Evolutionary conservation across 129 eudicot species (phyloP).

Genomic region (Solidago caesia): DNA sequence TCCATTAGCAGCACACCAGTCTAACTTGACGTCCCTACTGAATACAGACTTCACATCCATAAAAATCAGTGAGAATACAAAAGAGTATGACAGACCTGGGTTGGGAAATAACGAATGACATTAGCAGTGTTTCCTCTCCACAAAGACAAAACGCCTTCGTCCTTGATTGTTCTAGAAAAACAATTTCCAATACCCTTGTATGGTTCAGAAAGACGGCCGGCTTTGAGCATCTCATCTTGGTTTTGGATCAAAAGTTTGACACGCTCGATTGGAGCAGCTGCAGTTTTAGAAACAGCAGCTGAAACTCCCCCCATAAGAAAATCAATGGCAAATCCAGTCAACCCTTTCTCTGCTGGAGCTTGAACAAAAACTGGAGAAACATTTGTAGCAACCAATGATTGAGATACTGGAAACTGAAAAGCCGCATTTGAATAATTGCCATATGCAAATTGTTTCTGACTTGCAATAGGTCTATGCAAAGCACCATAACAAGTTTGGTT

Average conservation of each 20-base stretch:
- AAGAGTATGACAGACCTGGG: not conserved
- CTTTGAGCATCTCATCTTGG: slow-evolving; percentile 9
- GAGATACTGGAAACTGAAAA: not conserved
- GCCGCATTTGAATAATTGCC: not conserved
- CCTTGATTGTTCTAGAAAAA: not conserved
- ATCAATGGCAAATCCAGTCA: not conserved
- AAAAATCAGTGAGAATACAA: not conserved
- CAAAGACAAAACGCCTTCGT: not conserved
- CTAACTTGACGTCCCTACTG: too few species aligned
- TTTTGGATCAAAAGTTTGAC: not conserved
- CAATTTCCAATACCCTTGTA: not conserved
- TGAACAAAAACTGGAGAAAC: not conserved
- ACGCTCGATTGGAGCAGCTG: slow-evolving; percentile 1
- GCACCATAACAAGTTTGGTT: not conserved
- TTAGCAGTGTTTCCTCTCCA: slow-evolving; percentile 5
- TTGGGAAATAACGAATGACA: not conserved
- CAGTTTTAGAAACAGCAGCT: not conserved
- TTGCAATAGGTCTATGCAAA: not conserved
- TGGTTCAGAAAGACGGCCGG: not conserved
- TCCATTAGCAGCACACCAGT: too few species aligned
- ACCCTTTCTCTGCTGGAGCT: slow-evolving; percentile 3
- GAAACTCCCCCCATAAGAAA: slow-evolving; percentile 2
- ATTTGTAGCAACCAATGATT: not conserved
- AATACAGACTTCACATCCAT: too few species aligned
- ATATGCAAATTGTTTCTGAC: not conserved